Evolutionary conservation across 768 basidiomycete genomes (phyloP), one percentile per base, ranked within the genome.

Genomic region (Russula ochroleuca): DNA sequence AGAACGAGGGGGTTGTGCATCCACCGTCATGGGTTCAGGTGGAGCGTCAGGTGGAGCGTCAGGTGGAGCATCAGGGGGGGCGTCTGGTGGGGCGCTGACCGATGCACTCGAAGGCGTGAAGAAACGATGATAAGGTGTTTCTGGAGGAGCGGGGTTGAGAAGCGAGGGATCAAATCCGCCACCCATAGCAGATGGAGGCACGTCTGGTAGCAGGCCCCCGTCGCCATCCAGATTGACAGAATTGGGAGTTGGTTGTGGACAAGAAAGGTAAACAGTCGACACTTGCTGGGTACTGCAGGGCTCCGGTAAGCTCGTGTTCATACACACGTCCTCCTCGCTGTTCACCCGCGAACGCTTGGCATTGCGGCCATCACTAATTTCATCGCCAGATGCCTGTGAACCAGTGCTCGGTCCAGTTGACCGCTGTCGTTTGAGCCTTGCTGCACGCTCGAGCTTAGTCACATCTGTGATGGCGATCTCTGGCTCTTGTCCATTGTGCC

Each of bases 401-500:
- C 74, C 73, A 5, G 58, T 62, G 45, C 71, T 69, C 3, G 71
- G 65, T 66, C 81, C 80, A 72, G 78, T 81, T 11, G 78, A 78
- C 35, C 89, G 80, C 69, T 92, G 81, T 74, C 61, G 81, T 80
- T 57, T 82, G 78, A 54, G 71, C 77, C 50, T 75, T 78, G 17
- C 72, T 74, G 23, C 75, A 74, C 92, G 81, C 74, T 93, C 92
- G 8, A 94, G 78, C 69, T 83, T 80, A 31, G 84, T 80, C 17
- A 88, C 87, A 70, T 92, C 92, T 2, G 88, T 90, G 61, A 91
- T 87, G 7, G 79, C 68, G 40, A 88, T 75, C 70, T 94, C 91
- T 3, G 85, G 87, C 60, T 83, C 78, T 61, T 82, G 81, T 1
- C 92, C 92, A 70, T 84, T 90, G 59, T 85, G 79, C 47, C 92